Evolutionary conservation across 108 stramenopile genomes (phyloP).

Genomic region (Fragilariopsis cylindrus): DNA sequence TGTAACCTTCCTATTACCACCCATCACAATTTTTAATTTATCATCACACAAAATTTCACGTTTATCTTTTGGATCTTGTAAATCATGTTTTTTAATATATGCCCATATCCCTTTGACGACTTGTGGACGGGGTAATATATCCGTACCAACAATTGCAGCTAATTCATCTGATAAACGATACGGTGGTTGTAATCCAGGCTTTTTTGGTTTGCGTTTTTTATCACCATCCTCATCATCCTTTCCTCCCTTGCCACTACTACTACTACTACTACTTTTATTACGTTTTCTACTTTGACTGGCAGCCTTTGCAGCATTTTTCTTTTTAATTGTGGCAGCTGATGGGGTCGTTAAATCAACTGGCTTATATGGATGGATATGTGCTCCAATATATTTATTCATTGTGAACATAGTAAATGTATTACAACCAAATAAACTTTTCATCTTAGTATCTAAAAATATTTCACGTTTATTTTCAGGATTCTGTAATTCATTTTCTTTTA

Average conservation of each 20-base stretch:
- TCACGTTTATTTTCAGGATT: conserved; percentile 84
- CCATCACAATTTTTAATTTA: conserved; percentile 71
- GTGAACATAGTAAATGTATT: conserved; percentile 86
- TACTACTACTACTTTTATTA: conserved; percentile 28
- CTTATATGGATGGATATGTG: conserved; percentile 77
- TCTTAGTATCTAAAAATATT: conserved; percentile 71
- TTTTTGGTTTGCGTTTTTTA: conserved; percentile 50
- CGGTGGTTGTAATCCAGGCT: conserved; percentile 68
- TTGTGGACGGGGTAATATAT: conserved; percentile 74
- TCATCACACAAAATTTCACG: conserved; percentile 85
- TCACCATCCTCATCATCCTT: conserved; percentile 27
- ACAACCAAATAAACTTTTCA: conserved; percentile 73
- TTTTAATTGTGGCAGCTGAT: conserved; percentile 28
- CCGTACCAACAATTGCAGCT: conserved; percentile 63
- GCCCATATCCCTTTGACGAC: conserved; percentile 83
- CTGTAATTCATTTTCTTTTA: conserved; percentile 80
- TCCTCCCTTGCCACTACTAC: conserved; percentile 6
- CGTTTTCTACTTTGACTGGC: conserved; percentile 11
- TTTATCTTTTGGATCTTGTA: conserved; percentile 88
- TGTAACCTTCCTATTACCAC: conserved; percentile 70
- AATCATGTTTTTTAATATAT: conserved; percentile 80
- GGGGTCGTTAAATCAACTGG: conserved; percentile 64
- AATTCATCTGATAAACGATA: conserved; percentile 74
- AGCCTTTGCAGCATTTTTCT: conserved; percentile 4
- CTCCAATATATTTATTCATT: conserved; percentile 81